Conservation (phyloP, 495 filamentous ascomycete species). For the Aspergillus bertholletiae region DNA sequence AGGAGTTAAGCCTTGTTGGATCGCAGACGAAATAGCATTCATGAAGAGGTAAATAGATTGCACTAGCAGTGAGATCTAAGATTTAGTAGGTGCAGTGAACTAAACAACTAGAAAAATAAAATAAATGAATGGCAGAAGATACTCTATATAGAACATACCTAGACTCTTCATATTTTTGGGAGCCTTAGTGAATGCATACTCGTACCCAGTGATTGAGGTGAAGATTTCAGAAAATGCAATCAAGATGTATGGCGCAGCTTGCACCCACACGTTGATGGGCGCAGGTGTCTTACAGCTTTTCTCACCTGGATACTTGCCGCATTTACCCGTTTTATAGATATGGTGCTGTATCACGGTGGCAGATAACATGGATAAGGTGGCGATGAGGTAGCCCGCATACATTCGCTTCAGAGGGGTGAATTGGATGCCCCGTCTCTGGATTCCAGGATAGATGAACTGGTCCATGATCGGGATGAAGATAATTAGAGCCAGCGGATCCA, state of each 20-base stretch:
- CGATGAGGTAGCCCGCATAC: slow-evolving; percentile 60
- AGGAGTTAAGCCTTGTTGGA: slow-evolving; percentile 60
- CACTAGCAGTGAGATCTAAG: slow-evolving; percentile 38
- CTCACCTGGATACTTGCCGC: slow-evolving; percentile 45
- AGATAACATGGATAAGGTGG: slow-evolving; percentile 51
- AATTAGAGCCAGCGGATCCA: slow-evolving; percentile 68
- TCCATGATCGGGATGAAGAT: slow-evolving; percentile 68
- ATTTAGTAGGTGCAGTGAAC: too few species aligned
- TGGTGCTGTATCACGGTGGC: slow-evolving; percentile 64
- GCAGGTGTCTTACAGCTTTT: slow-evolving; percentile 34
- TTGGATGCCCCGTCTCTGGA: slow-evolving; percentile 54
- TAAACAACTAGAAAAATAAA: too few species aligned
- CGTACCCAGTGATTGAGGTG: slow-evolving; percentile 54
- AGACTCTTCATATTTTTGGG: slow-evolving; percentile 36
- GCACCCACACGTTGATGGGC: slow-evolving; percentile 52
- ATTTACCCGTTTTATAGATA: slow-evolving; percentile 58
- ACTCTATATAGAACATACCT: slow-evolving; percentile 16
- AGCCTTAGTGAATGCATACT: slow-evolving; percentile 44
- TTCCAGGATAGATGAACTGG: slow-evolving; percentile 58
- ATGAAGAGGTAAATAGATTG: slow-evolving; percentile 60
- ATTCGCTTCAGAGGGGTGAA: slow-evolving; percentile 70
- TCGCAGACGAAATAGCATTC: slow-evolving; percentile 57
- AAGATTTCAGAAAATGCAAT: slow-evolving; percentile 67
- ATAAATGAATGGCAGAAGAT: too few species aligned
- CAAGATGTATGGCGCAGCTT: slow-evolving; percentile 58